phyloP scores from a whole-genome alignment of 805 yeast genomes.

The Saturnispora zaruensis region DNA sequence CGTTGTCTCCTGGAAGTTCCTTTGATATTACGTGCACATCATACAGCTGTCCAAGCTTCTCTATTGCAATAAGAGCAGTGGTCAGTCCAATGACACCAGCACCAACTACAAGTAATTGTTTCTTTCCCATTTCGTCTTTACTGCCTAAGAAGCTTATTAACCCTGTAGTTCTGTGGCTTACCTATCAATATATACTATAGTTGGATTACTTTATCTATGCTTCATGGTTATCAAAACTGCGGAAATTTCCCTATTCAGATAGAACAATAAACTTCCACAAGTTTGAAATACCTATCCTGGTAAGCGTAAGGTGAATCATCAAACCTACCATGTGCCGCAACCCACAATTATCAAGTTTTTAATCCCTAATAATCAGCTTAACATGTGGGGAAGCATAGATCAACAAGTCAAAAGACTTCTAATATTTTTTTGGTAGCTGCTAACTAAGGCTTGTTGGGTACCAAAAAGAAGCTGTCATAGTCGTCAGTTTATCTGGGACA shows the following conservation, averaged over 20 bases:
- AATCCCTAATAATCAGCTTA: background rate
- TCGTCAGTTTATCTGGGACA: background rate
- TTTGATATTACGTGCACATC: conserved; percentile 33
- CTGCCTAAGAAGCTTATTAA: background rate
- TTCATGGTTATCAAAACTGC: background rate
- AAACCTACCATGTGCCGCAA: background rate
- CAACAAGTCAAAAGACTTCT: no score
- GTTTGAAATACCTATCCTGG: no score
- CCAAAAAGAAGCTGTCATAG: background rate
- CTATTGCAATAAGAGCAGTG: conserved; percentile 33
- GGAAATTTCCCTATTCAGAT: background rate
- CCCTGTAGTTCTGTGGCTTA: background rate
- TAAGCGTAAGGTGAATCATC: no score
- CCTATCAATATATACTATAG: background rate
- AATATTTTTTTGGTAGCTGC: no score
- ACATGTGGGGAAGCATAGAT: background rate
- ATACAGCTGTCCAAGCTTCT: conserved; percentile 21
- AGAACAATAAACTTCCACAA: no score
- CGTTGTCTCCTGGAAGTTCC: conserved; percentile 49
- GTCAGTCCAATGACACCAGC: conserved; percentile 43
- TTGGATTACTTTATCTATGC: background rate
- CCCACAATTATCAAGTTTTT: background rate
- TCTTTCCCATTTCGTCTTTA: background rate
- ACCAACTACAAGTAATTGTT: conserved; percentile 14
- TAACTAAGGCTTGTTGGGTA: background rate